Base-by-base conservation (phyloP, 768 basidiomycete species). In the Asterophora lycoperdoides region DNA sequence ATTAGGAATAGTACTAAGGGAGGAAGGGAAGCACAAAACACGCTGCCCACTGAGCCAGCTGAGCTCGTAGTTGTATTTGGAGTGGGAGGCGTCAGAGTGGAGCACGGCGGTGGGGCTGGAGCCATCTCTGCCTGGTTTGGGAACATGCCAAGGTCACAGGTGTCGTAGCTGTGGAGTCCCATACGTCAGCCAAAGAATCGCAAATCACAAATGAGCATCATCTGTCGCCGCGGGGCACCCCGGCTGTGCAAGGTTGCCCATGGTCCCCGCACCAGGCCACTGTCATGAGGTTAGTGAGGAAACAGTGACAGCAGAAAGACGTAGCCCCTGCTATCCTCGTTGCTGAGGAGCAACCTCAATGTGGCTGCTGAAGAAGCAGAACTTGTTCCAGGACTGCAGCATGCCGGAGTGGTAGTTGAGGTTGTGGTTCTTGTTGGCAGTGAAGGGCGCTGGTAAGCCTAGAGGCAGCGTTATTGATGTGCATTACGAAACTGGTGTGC, bases 331-430 rank as follows among this genome's bases (percentile, higher is more conserved):
- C 81, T 74, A 52, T 72, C 65, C 46, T 75, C 71, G 53, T 79
- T 68, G 0, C 84, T 85, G 0, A 84, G 84, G 4, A 87, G 70
- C 61, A 14, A 85, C 80, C 69, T 92, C 91, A 51, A 93, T 78
- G 65, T 86, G 86, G 4, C 89, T 89, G 20, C 77, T 78, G 23
- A 85, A 81, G 60, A 90, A 91, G 65, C 87, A 93, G 60, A 93
- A 83, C 72, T 93, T 90, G 67, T 93, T 93, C 90, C 91, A 93
- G 34, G 79, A 80, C 68, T 92, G 89, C 3, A 93, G 69, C 88
- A 92, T 90, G 4, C 84, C 89, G 60, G 72, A 81, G 56, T 79
- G 70, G 60, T 84, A 93, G 33, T 70, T 69, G 50, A 87, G 72
- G 5, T 69, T 70, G 61, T 92, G 82, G 56, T 83, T 78, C 18